Evolutionary conservation across 1,284 basidiomycete genomes (phyloP), one percentile per base, ranked within the genome.

Genomic region (Coriolopsis trogii): DNA sequence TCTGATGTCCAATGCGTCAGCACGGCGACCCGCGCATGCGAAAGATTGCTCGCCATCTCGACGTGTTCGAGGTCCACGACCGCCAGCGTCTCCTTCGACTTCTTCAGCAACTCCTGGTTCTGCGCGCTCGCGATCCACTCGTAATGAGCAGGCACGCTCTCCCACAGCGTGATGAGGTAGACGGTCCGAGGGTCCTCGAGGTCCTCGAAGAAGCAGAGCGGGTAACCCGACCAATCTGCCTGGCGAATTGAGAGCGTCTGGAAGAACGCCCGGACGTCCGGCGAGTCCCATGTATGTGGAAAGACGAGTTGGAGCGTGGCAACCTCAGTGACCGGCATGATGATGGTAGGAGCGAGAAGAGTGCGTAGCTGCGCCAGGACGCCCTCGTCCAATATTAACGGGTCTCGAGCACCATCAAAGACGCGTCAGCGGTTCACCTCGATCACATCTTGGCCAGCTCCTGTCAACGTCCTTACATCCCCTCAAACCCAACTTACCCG

Each of bases 91-190:
- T 67, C 62, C 38, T 57, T 59, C 16, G 74, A 65, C 24, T 61
- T 49, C 42, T 50, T 50, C 24, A 77, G 51, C 15, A 80, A 59
- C 38, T 63, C 67, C 52, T 77, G 69, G 46, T 79, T 78, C 51
- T 59, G 62, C 8, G 70, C 66, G 56, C 74, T 74, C 10, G 51
- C 57, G 29, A 78, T 74, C 77, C 77, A 80, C 26, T 66, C 62
- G 21, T 69, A 46, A 53, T 80, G 78, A 8, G 71, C 71, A 8
- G 58, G 55, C 16, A 73, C 70, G 51, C 68, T 66, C 43, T 65
- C 46, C 80, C 78, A 81, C 4, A 78, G 76, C 3, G 76, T 73
- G 31, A 78, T 54, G 31, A 81, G 58, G 58, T 74, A 72, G 2
- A 79, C 48, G 29, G 63, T 53, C 3, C 44, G 49, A 3, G 64